phyloP scores from a whole-genome alignment of 1,284 basidiomycete species.

The Peniophora sp. region DNA sequence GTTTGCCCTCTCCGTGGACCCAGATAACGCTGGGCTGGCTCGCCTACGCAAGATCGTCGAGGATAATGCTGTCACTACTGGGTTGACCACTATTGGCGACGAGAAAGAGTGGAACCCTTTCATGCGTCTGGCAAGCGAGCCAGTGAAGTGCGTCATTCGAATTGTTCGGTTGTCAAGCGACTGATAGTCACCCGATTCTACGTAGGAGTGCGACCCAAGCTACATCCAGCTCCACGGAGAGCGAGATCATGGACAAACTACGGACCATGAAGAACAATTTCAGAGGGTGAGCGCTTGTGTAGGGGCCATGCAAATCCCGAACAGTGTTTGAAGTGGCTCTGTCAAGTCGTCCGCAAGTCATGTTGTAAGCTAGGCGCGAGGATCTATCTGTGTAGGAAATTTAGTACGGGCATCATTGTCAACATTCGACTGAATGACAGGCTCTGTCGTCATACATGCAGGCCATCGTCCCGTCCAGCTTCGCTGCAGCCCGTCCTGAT shows the following conservation, averaged over 20 bases:
- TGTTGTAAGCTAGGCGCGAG: too few species aligned
- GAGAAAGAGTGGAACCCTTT: slow-evolving; percentile 86
- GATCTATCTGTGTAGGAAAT: too few species aligned
- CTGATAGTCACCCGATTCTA: background rate
- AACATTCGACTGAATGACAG: too few species aligned
- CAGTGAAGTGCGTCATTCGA: slow-evolving; percentile 49
- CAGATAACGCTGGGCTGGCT: slow-evolving; percentile 47
- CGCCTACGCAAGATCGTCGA: slow-evolving; percentile 47
- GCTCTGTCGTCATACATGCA: too few species aligned
- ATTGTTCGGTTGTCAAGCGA: background rate
- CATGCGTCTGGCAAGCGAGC: slow-evolving; percentile 58
- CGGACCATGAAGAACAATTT: slow-evolving; percentile 82
- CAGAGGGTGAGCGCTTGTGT: slow-evolving; percentile 32
- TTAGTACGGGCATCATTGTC: too few species aligned
- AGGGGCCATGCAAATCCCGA: too few species aligned
- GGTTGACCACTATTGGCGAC: slow-evolving; percentile 77
- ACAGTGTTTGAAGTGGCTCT: too few species aligned
- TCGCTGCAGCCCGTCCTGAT: too few species aligned
- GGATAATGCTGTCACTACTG: slow-evolving; percentile 55
- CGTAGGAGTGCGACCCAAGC: slow-evolving; percentile 40
- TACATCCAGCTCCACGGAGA: slow-evolving; percentile 34
- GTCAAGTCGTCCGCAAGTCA: too few species aligned
- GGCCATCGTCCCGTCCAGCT: too few species aligned
- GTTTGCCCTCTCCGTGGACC: slow-evolving; percentile 64
- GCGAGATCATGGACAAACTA: slow-evolving; percentile 64